Evolutionary conservation across 805 yeast genomes (phyloP), one percentile per base, ranked within the genome.

Genomic region (Starmerella gropengiesseri): DNA sequence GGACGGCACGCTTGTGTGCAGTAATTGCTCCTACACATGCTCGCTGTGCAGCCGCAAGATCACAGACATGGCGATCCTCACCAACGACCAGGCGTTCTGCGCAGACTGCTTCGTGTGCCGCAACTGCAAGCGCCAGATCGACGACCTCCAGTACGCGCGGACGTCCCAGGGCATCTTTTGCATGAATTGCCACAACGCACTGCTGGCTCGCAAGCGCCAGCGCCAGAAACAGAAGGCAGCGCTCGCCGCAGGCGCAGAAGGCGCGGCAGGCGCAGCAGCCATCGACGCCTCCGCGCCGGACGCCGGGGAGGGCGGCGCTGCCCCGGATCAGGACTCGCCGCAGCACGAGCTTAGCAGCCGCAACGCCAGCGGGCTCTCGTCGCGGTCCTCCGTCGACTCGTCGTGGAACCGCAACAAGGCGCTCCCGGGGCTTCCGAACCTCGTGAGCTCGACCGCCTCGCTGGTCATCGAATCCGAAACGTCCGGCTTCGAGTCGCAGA

Each of bases 61-160:
- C 49, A 89, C 82, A 53, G 95, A 89, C 60, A 69, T 85, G 66
- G 97, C 98, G 12, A 87, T 91, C 23, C 68, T 89, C 26, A 86
- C 97, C 1, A 95, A 95, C 20, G 93, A 91, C 52, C 89, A 83
- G 58, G 95, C 97, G 3, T 91, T 84, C 60, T 91, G 97, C 60
- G 75, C 93, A 7, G 69, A 71, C 38, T 89, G 98, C 61, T 91
- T 89, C 65, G 77, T 77, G 55, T 89, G 98, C 61, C 75, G 89
- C 39, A 78, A 83, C 53, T 89, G 98, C 65, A 78, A 81, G 59
- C 74, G 74, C 48, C 78, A 79, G 45, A 89, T 89, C 48, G 93
- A 81, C 56, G 94, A 89, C 62, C 66, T 87, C 51, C 71, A 86
- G 51, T 91, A 91, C 60, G 96, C 96, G 13, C 72, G 94, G 57